These are phyloP conservation scores for Xanthoconium separans DNA, from an alignment of 1,284 basidiomycete species.

Conservation along the genomic window DNA sequence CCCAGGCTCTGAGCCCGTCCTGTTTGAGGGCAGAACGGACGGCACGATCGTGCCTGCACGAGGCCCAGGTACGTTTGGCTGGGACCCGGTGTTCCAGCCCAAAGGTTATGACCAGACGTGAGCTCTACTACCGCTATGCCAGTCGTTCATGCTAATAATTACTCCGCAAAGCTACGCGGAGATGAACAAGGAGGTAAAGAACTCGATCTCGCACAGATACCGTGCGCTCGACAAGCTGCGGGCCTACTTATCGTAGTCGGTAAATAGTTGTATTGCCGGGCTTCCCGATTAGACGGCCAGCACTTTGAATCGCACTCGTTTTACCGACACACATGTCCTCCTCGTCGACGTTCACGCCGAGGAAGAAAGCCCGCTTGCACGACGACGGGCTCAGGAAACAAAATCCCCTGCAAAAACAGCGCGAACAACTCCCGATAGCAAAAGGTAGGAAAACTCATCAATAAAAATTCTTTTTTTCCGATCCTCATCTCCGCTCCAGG, in stretches of 20 bases:
- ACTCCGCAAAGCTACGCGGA: slow-evolving; percentile 80
- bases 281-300: slow-evolving; percentile 8
- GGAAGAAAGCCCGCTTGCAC: slow-evolving; percentile 27
- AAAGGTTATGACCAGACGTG: slow-evolving; percentile 76
- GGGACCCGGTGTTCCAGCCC: slow-evolving; percentile 92
- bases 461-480: neutral
- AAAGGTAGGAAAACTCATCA: slow-evolving; percentile 44
- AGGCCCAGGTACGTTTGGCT: slow-evolving; percentile 78
- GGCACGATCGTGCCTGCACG: slow-evolving; percentile 87
- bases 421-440: slow-evolving; percentile 75
- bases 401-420: slow-evolving; percentile 53
- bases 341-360: slow-evolving; percentile 13
- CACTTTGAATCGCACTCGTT: no score
- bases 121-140: slow-evolving; percentile 26
- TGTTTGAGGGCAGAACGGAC: slow-evolving; percentile 93
- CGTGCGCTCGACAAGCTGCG: slow-evolving; percentile 84
- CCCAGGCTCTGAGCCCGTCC: slow-evolving; percentile 72
- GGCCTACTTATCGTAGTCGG: slow-evolving; percentile 49
- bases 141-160: slow-evolving; percentile 2
- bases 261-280: slow-evolving; percentile 13
- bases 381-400: slow-evolving; percentile 13
- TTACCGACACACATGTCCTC: slow-evolving; percentile 15
- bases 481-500: slow-evolving; percentile 42
- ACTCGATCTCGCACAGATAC: slow-evolving; percentile 87
- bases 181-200: slow-evolving; percentile 86